phyloP scores from a whole-genome alignment of 805 yeast genomes.

The Lachancea fermentati region DNA sequence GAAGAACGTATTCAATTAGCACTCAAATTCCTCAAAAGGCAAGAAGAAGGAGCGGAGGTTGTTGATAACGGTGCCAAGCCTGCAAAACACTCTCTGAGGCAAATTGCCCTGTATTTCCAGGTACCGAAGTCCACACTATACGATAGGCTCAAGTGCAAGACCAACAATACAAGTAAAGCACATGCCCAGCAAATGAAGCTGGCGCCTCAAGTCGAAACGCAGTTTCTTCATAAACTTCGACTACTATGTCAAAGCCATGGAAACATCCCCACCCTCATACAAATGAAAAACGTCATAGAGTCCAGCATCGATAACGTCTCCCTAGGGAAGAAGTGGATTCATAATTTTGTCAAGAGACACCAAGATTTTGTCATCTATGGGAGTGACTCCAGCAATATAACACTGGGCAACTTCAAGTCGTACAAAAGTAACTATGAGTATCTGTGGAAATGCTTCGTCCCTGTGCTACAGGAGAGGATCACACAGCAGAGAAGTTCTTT shows the following conservation, averaged over 20 bases:
- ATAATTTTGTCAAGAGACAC: slow-evolving; percentile 22
- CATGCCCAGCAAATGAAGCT: slow-evolving; percentile 26
- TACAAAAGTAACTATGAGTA: slow-evolving; percentile 16
- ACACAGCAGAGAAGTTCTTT: slow-evolving; percentile 10
- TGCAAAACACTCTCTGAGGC: slow-evolving; percentile 21
- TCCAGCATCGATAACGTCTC: slow-evolving; percentile 14
- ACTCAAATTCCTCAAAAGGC: slow-evolving; percentile 15
- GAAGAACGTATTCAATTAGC: slow-evolving; percentile 26
- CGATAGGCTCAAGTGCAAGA: slow-evolving; percentile 19
- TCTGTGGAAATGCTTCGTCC: slow-evolving; percentile 20
- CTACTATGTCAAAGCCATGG: slow-evolving; percentile 18
- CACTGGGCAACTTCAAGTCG: slow-evolving; percentile 14
- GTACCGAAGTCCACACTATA: slow-evolving; percentile 26
- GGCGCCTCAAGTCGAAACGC: slow-evolving; percentile 17
- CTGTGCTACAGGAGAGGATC: slow-evolving; percentile 14
- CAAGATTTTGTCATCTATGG: slow-evolving; percentile 20
- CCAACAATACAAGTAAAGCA: slow-evolving; percentile 3
- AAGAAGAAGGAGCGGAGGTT: neutral
- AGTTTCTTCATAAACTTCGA: slow-evolving; percentile 14
- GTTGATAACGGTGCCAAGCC: neutral
- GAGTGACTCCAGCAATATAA: slow-evolving; percentile 10
- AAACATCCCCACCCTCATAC: slow-evolving; percentile 17
- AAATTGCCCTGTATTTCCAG: slow-evolving; percentile 22
- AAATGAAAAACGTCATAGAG: slow-evolving; percentile 17
- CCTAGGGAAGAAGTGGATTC: slow-evolving; percentile 24